phyloP scores from a whole-genome alignment of 805 yeast genomes.

The Zygosaccharomyces rouxii region DNA sequence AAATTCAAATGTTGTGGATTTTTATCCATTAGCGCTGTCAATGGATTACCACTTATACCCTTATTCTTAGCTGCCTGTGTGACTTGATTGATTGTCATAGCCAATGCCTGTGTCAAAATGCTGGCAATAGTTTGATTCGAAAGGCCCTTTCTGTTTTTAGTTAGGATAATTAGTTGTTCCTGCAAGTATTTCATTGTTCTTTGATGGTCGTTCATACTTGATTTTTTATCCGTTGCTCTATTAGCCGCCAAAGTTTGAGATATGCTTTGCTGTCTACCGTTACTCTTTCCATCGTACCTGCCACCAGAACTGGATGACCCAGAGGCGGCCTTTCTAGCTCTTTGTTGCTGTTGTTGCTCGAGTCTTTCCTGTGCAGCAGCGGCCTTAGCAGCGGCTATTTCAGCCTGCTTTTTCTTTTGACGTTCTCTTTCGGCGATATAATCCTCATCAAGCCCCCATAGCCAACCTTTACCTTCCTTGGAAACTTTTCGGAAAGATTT shows the following conservation, averaged over 20 bases:
- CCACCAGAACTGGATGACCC: slow-evolving; percentile 11
- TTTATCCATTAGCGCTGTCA: slow-evolving; percentile 70
- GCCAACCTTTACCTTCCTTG: slow-evolving; percentile 90
- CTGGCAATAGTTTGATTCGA: slow-evolving; percentile 81
- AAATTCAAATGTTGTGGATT: slow-evolving; percentile 78
- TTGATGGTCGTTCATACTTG: slow-evolving; percentile 37
- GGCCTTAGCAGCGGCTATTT: slow-evolving; percentile 56
- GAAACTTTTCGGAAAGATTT: slow-evolving; percentile 79
- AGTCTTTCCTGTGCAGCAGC: slow-evolving; percentile 50
- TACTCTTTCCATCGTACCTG: slow-evolving; percentile 14
- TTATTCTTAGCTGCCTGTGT: slow-evolving; percentile 83
- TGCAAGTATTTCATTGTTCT: slow-evolving; percentile 77
- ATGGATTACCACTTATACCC: slow-evolving; percentile 73
- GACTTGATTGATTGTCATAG: slow-evolving; percentile 88
- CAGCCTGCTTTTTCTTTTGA: slow-evolving; percentile 62
- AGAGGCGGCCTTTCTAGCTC: slow-evolving; percentile 25
- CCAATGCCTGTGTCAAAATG: slow-evolving; percentile 82
- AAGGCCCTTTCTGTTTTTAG: slow-evolving; percentile 70
- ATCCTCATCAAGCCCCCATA: slow-evolving; percentile 88
- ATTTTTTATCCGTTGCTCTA: slow-evolving; percentile 27
- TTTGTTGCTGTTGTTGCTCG: slow-evolving; percentile 48
- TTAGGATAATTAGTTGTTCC: slow-evolving; percentile 75
- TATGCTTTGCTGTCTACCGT: slow-evolving; percentile 35
- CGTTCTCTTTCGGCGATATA: slow-evolving; percentile 78
- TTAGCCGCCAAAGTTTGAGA: slow-evolving; percentile 33